Evolutionary conservation across 73 alveolate genomes (phyloP), one percentile per base, ranked within the genome.

Genomic region (Paramecium caudatum): DNA sequence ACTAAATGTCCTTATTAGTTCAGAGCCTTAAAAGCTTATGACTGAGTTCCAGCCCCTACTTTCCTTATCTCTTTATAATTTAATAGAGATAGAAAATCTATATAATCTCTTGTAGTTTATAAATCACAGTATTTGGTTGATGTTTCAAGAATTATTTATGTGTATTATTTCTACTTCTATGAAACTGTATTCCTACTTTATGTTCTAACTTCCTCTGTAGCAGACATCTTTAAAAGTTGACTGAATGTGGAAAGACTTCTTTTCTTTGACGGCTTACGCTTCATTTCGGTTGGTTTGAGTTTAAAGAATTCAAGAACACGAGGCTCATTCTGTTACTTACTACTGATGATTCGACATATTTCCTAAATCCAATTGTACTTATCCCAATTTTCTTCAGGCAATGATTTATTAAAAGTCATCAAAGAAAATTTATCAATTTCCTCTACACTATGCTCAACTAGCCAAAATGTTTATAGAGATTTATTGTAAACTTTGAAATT

Each of bases 211-310:
- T 55, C 80, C 12, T 55, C 80, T 10, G 30, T 8, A 55, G 46
- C 23, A 10, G 80, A 55, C 80, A 55, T 55, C 30, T 55, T 55
- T 55, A 55, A 23, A 15, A 55, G 16, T 23, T 55, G 7, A 55
- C 80, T 55, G 30, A 55, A 23, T 27, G 80, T 55, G 23, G 80
- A 55, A 15, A 17, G 80, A 55, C 80, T 55, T 55, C 80, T 55
- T 17, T 55, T 55, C 30, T 55, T 55, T 55, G 80, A 55, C 30
- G 23, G 7, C 7, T 55, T 55, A 27, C 80, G 23, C 30, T 55
- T 55, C 80, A 55, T 55, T 25, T 55, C 2, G 5, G 30, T 55
- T 55, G 80, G 80, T 55, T 55, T 55, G 3, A 43, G 30, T 21
- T 55, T 55, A 55, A 55, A 55, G 80, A 55, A 55, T 55, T 55